These are phyloP conservation scores for Xylariaceae sp. DNA, from an alignment of 2,329 filamentous ascomycete species.

Conservation along the genomic window DNA sequence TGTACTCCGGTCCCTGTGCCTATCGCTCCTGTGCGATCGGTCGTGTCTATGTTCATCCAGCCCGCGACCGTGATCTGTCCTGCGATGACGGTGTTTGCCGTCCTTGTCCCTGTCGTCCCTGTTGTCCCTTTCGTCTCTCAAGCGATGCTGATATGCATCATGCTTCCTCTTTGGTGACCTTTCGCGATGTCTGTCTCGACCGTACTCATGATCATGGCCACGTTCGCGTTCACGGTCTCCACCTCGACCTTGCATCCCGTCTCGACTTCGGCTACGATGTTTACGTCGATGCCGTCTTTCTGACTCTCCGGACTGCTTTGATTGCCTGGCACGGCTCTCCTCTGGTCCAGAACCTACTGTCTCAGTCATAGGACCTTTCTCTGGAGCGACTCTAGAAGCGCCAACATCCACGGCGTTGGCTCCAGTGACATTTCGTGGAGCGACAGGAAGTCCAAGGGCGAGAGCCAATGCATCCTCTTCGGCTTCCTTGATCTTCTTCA, in stretches of 20 bases:
- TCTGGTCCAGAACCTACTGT: conserved; percentile 16
- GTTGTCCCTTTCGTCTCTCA: conserved; percentile 42
- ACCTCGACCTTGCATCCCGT: conserved; percentile 24
- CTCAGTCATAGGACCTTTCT: conserved; percentile 15
- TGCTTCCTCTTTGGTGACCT: conserved; percentile 27
- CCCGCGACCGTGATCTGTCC: conserved; percentile 23
- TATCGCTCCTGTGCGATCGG: conserved; percentile 19
- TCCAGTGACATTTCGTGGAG: conserved; percentile 52
- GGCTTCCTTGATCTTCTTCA: conserved; percentile 72
- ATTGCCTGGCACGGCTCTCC: conserved; percentile 20
- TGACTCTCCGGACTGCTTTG: conserved; percentile 29
- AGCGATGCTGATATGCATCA: conserved; percentile 19
- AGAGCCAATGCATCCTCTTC: conserved; percentile 86
- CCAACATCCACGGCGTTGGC: conserved; percentile 64
- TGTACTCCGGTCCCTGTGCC: conserved; percentile 24
- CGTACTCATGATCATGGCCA: conserved; percentile 29
- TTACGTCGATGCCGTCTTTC: conserved; percentile 34
- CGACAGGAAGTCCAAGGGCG: conserved; percentile 73
- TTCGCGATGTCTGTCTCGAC: conserved; percentile 27
- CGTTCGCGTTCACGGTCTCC: conserved; percentile 22
- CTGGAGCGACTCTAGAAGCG: conserved; percentile 31
- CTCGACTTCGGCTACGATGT: conserved; percentile 32
- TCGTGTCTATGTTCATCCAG: conserved; percentile 16
- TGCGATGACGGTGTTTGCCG: conserved; percentile 40
- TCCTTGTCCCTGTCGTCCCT: conserved; percentile 33